Percentiles rank a stretch among this genome's conserved stretches.
phyloP scores from a whole-genome alignment of 306 rosid genomes.

The Cicer arietinum region DNA sequence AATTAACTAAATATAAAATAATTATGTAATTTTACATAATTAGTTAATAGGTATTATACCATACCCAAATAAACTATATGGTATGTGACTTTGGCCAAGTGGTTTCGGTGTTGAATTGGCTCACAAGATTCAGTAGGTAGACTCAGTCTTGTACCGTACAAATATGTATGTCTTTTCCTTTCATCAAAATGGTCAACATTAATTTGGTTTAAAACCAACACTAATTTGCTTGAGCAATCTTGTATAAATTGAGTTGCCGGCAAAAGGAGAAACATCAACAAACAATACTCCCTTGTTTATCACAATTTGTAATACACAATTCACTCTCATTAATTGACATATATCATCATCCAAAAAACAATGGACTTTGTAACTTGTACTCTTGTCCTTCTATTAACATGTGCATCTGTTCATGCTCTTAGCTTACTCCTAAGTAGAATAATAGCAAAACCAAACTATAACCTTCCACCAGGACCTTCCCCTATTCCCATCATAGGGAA shows the following conservation, averaged over 20 bases:
- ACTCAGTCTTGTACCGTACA: neutral
- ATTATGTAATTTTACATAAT: no score
- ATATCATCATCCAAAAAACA: neutral
- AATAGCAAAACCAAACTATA: constrained; percentile 12
- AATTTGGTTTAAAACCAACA: neutral
- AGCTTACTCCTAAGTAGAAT: no score
- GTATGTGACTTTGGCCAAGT: no score
- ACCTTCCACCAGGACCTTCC: constrained; percentile 43
- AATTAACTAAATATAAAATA: no score
- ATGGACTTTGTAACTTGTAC: neutral
- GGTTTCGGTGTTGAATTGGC: neutral
- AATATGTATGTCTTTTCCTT: neutral
- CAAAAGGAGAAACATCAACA: neutral
- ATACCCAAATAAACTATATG: no score
- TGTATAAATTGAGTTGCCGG: constrained; percentile 17
- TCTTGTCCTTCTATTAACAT: neutral
- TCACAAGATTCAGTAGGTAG: neutral
- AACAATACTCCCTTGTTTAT: neutral
- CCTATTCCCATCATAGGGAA: constrained; percentile 38
- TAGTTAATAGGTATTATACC: no score
- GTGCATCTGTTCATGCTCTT: neutral
- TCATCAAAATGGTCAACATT: neutral
- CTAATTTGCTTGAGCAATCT: neutral
- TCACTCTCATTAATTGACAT: neutral
- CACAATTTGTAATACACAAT: neutral